Evolutionary conservation across 2,329 filamentous ascomycete species (phyloP), one percentile per base, ranked within the genome.

Genomic region (Cytospora piceicola): DNA sequence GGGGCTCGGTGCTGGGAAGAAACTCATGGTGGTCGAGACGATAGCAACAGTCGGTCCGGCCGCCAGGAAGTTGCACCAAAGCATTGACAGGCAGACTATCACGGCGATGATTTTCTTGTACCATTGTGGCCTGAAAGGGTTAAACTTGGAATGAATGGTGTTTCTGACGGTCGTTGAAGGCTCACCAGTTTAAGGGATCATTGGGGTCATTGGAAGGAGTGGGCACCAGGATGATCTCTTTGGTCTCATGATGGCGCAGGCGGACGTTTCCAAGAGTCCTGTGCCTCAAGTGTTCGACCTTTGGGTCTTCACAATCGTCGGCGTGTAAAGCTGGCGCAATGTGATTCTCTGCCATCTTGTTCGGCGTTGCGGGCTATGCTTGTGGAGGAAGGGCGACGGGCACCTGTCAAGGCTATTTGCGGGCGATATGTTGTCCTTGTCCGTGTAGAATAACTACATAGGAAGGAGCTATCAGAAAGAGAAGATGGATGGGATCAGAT

Each of bases 61-160:
- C 0, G 83, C 83, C 5, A 86, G 74, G 68, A 86, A 86, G 72
- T 86, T 86, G 74, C 79, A 83, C 73, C 86, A 78, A 67, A 84
- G 77, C 76, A 86, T 85, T 61, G 83, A 82, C 4, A 81, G 67
- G 71, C 81, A 85, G 39, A 85, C 78, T 17, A 84, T 73, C 57
- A 75, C 71, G 11, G 83, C 82, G 46, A 82, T 81, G 71, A 83
- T 85, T 67, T 79, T 77, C 59, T 83, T 82, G 69, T 80, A 82
- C 69, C 76, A 74, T 74, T 78, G 75, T 30, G 78, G 75, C 81
- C 79, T 81, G 39, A 11, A 15, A 24, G 0, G 7, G 57, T 62
- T 32, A 66, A 36, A 57, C 42, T 22, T 30, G 6, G 34, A 52
- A 49, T 15, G 27, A 27, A 54, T 4, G 46, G 15, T n/a, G n/a